Conservation (phyloP, 2,329 filamentous ascomycete species). For the Hypoxylon sp. region DNA sequence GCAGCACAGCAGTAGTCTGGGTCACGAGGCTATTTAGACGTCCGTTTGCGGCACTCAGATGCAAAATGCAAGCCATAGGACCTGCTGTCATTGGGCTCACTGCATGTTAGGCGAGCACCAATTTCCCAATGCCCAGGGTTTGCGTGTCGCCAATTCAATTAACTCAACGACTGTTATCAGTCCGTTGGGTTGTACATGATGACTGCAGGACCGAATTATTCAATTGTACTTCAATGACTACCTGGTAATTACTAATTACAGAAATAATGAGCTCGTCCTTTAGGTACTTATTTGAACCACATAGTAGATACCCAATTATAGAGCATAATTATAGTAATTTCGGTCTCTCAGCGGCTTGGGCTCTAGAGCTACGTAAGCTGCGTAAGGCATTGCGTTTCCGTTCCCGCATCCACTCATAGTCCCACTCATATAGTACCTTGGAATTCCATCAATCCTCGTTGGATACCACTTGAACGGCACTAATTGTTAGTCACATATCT, state of each 20-base stretch:
- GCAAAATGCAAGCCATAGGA: constrained; percentile 40
- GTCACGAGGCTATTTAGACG: constrained; percentile 52
- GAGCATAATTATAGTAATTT: no score
- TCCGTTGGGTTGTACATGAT: constrained; percentile 16
- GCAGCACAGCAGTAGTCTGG: constrained; percentile 36
- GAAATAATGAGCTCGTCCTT: no score
- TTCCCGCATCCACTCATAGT: no score
- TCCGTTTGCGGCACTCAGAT: constrained; percentile 41
- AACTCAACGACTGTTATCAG: constrained; percentile 11
- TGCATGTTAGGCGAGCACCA: constrained; percentile 24
- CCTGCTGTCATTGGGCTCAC: constrained; percentile 17
- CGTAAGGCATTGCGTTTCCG: no score
- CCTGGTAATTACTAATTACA: no score
- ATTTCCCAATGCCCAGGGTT: constrained; percentile 14
- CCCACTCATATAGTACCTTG: neutral
- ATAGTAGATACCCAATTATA: no score
- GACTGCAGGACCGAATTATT: constrained; percentile 1
- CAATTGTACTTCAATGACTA: neutral
- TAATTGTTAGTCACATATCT: constrained; percentile 5
- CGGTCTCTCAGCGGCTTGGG: no score
- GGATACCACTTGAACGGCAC: constrained; percentile 9
- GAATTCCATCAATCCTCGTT: neutral
- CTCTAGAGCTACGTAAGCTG: no score
- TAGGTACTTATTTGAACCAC: no score
- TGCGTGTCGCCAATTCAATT: constrained; percentile 17